Evolutionary conservation across 1,139 yeast genomes (phyloP), one percentile per base, ranked within the genome.

Genomic region (Blastobotrys elegans): DNA sequence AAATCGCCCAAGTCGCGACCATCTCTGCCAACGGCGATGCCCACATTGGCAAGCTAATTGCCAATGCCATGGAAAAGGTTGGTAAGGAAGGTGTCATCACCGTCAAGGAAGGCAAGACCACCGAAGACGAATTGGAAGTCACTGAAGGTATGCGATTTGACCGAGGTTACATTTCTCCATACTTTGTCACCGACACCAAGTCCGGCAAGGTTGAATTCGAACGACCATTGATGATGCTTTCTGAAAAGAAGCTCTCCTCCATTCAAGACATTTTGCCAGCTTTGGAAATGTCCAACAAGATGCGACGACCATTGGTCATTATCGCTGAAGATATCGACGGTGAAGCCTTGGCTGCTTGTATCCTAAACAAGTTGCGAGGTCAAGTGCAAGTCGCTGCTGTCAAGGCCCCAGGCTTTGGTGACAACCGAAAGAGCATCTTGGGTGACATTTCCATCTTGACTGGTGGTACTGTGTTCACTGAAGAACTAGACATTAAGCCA

Each of bases 111-210:
- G 97, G 97, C 65, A 89, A 88, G 77, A 90, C 97, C 59, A 77
- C 90, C 66, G 96, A 88, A 71, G 97, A 90, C 68, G 96, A 90
- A 72, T 81, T 90, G 64, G 97, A 90, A 72, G 96, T 90, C 58
- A 92, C 97, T 56, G 98, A 92, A 75, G 98, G 98, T 75, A 92
- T 92, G 98, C 84, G 92, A 74, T 92, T 94, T 64, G 98, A 92
- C 76, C 89, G 98, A 68, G 98, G 98, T 64, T 92, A 79, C 79
- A 92, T 92, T 65, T 90, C 97, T 43, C 98, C 98, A 51, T 92
- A 92, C 79, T 92, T 92, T 72, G 88, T 92, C 72, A 92, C 98
- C 63, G 90, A 92, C 72, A 80, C 96, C 66, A 92, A 92, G 77
- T 80, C 92, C 52, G 97, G 95, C 67, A 92, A 92, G 77, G 95